Evolutionary conservation across 2,329 filamentous ascomycete species (phyloP).

Genomic region (Ploettnerulaceae sp.): DNA sequence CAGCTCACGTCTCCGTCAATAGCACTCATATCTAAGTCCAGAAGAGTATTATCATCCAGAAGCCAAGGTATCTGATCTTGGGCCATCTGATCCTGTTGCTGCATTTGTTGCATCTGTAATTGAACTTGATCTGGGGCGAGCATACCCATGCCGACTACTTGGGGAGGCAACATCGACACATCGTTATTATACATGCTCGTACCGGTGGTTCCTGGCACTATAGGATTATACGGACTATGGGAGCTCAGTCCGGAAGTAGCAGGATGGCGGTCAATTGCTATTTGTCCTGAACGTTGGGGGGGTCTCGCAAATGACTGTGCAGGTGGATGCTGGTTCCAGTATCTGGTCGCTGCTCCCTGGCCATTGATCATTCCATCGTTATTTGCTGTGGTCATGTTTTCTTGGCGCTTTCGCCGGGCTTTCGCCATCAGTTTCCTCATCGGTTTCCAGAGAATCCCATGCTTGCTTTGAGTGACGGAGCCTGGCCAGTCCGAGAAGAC

Average conservation of each 20-base stretch:
- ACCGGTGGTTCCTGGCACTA: neutral
- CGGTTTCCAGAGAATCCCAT: slow-evolving; percentile 59
- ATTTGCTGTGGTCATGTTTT: slow-evolving; percentile 38
- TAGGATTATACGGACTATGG: slow-evolving; percentile 3
- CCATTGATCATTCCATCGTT: slow-evolving; percentile 3
- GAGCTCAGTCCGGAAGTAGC: neutral
- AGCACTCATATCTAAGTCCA: slow-evolving; percentile 32
- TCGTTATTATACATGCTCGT: neutral
- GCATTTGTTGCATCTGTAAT: slow-evolving; percentile 21
- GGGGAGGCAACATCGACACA: slow-evolving; percentile 16
- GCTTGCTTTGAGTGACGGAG: slow-evolving; percentile 36
- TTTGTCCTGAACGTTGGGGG: slow-evolving; percentile 9
- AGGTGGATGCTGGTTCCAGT: slow-evolving; percentile 10
- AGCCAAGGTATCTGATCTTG: slow-evolving; percentile 4
- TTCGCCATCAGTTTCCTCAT: slow-evolving; percentile 56
- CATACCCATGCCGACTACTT: slow-evolving; percentile 25
- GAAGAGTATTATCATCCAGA: slow-evolving; percentile 7
- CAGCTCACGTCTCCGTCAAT: slow-evolving; percentile 30
- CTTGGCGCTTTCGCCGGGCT: slow-evolving; percentile 48
- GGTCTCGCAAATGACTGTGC: slow-evolving; percentile 3
- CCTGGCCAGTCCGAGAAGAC: slow-evolving; percentile 28
- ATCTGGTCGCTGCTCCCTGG: slow-evolving; percentile 14
- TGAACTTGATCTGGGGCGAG: slow-evolving; percentile 24
- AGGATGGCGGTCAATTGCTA: slow-evolving; percentile 10
- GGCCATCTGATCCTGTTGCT: slow-evolving; percentile 4